Conservation (phyloP, 2,329 filamentous ascomycete species). For the Didymella sp. region DNA sequence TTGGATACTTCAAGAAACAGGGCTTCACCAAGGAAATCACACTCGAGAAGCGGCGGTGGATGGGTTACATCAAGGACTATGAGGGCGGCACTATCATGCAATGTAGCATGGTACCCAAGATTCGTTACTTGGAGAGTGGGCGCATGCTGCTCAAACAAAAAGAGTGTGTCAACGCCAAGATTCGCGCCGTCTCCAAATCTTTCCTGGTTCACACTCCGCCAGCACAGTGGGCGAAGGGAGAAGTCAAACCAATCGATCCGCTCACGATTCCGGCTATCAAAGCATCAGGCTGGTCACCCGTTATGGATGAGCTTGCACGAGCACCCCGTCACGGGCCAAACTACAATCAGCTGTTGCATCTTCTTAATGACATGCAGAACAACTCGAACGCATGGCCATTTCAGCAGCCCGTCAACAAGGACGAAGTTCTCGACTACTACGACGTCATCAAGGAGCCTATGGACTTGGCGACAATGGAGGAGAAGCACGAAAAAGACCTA, state of each 20-base stretch:
- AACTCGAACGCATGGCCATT: conserved; percentile 95
- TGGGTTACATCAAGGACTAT: conserved; percentile 99
- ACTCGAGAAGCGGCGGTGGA: conserved; percentile 87
- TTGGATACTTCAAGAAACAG: conserved; percentile 99
- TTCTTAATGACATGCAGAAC: conserved; percentile 95
- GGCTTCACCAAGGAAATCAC: conserved; percentile 99
- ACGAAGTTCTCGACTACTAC: conserved; percentile 98
- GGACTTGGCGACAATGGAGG: conserved; percentile 95
- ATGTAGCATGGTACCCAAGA: conserved; percentile 93
- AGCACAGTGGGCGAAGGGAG: conserved; percentile 79
- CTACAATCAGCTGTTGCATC: conserved; percentile 89
- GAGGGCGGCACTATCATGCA: conserved; percentile 99
- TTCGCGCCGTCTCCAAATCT: conserved; percentile 85
- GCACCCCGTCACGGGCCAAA: conserved; percentile 96
- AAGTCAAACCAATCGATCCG: conserved; percentile 74
- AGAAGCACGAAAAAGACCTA: conserved; percentile 89
- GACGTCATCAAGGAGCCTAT: conserved; percentile 98
- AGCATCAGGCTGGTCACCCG: conserved; percentile 90
- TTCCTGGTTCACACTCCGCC: conserved; percentile 88
- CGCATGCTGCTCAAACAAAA: conserved; percentile 98
- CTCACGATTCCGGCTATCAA: conserved; percentile 86
- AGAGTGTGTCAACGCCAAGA: conserved; percentile 93
- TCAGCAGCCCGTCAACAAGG: conserved; percentile 87
- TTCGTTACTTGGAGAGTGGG: conserved; percentile 90
- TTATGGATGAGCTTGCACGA: conserved; percentile 96